Evolutionary conservation across 2,329 filamentous ascomycete genomes (phyloP).

Genomic region (Xylariaceae sp.): DNA sequence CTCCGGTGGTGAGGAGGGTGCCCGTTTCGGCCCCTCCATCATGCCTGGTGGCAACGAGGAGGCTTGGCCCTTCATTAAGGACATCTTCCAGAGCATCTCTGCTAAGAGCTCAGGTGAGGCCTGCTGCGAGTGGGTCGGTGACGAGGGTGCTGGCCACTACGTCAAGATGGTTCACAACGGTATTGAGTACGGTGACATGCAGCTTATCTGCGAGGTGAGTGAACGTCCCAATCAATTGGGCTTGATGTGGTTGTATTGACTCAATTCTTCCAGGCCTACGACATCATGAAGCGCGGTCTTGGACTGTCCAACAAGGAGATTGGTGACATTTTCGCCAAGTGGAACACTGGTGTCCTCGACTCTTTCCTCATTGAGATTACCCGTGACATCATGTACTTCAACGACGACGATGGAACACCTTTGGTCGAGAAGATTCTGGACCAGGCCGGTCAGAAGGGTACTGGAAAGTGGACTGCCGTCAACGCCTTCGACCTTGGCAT

Average conservation of each 20-base stretch:
- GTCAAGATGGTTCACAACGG: constrained; percentile 99
- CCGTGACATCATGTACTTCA: constrained; percentile 96
- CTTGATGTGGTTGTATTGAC: constrained; percentile 5
- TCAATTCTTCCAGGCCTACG: constrained; percentile 68
- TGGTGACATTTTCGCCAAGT: constrained; percentile 86
- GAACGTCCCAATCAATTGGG: background rate
- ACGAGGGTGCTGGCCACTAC: constrained; percentile 99
- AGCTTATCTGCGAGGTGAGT: constrained; percentile 94
- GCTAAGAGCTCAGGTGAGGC: constrained; percentile 96
- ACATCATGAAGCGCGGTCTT: constrained; percentile 98
- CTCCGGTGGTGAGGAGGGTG: constrained; percentile 98
- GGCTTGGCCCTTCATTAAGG: constrained; percentile 97
- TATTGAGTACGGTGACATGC: constrained; percentile 99
- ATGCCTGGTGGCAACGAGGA: constrained; percentile 99
- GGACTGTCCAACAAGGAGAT: constrained; percentile 90
- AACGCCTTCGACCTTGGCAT: constrained; percentile 97
- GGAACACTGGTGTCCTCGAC: constrained; percentile 98
- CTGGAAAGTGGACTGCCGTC: constrained; percentile 99
- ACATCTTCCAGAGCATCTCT: constrained; percentile 95
- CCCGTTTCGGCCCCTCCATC: constrained; percentile 91
- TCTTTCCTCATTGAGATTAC: constrained; percentile 99
- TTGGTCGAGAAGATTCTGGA: constrained; percentile 99
- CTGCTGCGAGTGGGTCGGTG: constrained; percentile 99
- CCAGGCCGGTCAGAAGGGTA: constrained; percentile 98
- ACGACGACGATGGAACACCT: constrained; percentile 84